phyloP scores from a whole-genome alignment of 305 asterid genomes.

The Fraxinus nigra region DNA sequence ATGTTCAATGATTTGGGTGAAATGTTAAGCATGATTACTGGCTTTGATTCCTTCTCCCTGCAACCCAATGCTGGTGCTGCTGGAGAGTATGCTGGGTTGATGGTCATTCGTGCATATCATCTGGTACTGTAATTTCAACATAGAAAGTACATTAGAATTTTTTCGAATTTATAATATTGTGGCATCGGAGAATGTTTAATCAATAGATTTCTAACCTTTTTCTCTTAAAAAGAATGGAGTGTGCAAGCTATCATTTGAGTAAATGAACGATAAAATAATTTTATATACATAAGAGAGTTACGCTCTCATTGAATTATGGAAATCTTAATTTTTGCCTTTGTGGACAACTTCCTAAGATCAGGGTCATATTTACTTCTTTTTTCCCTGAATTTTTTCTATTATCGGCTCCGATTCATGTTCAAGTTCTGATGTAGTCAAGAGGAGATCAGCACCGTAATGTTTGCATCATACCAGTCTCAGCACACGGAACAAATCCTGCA shows the following conservation, averaged over 20 bases:
- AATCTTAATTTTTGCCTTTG: background rate
- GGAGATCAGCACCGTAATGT: constrained; percentile 95
- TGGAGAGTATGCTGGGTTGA: constrained; percentile 95
- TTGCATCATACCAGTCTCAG: constrained; percentile 98
- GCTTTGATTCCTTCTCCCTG: constrained; percentile 93
- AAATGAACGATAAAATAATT: background rate
- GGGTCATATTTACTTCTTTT: background rate
- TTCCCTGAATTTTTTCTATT: background rate
- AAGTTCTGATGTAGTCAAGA: constrained; percentile 58
- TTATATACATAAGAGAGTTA: background rate
- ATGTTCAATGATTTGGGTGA: constrained; percentile 95
- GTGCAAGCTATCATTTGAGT: background rate
- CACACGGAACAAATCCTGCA: constrained; percentile 98
- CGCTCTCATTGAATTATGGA: background rate
- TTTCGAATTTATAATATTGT: background rate
- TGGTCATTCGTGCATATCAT: constrained; percentile 99
- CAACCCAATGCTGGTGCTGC: constrained; percentile 99
- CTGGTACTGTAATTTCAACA: constrained; percentile 41
- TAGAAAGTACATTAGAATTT: background rate
- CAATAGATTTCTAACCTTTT: background rate
- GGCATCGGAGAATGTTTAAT: background rate
- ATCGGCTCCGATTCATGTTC: constrained; percentile 9
- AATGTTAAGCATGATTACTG: constrained; percentile 78
- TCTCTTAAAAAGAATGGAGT: background rate
- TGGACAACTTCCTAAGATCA: background rate